phyloP scores from a whole-genome alignment of 495 filamentous ascomycete genomes.

The Halenospora varia region DNA sequence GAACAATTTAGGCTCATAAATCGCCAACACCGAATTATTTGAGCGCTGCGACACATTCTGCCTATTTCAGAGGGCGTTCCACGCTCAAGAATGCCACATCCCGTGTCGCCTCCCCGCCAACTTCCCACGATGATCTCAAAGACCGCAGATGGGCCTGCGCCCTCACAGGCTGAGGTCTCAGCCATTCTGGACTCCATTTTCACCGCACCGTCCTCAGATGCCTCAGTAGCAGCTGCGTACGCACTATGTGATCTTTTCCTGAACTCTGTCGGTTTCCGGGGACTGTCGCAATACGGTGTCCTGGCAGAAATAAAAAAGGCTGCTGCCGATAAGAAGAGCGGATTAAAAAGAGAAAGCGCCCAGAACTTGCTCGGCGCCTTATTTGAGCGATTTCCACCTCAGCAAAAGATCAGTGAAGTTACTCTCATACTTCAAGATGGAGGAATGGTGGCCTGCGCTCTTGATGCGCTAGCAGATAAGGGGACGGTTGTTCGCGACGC shows the following conservation, averaged over 20 bases:
- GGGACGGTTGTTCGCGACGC: constrained; percentile 81
- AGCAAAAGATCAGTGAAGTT: constrained; percentile 74
- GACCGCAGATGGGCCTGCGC: constrained; percentile 53
- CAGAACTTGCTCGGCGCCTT: constrained; percentile 93
- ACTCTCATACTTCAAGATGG: constrained; percentile 77
- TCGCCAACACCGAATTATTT: constrained; percentile 1
- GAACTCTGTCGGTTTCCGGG: constrained; percentile 72
- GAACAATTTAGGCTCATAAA: neutral
- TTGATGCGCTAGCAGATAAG: constrained; percentile 91
- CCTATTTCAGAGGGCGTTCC: constrained; percentile 14
- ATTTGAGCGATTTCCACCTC: constrained; percentile 80
- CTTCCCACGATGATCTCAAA: constrained; percentile 58
- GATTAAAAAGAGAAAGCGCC: constrained; percentile 78
- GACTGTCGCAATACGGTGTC: constrained; percentile 70
- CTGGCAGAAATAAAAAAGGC: constrained; percentile 74
- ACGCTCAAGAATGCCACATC: constrained; percentile 60
- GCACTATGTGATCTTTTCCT: constrained; percentile 74
- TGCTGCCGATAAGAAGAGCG: constrained; percentile 91
- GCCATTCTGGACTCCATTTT: constrained; percentile 73
- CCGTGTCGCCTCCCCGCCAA: constrained; percentile 52
- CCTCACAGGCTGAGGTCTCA: constrained; percentile 67
- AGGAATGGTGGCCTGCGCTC: constrained; percentile 63
- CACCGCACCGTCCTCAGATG: constrained; percentile 74
- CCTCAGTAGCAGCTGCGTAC: constrained; percentile 83
- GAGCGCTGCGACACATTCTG: constrained; percentile 8